Base-by-base conservation (phyloP, 805 yeast species). In the Myxozyma melibiosi region DNA sequence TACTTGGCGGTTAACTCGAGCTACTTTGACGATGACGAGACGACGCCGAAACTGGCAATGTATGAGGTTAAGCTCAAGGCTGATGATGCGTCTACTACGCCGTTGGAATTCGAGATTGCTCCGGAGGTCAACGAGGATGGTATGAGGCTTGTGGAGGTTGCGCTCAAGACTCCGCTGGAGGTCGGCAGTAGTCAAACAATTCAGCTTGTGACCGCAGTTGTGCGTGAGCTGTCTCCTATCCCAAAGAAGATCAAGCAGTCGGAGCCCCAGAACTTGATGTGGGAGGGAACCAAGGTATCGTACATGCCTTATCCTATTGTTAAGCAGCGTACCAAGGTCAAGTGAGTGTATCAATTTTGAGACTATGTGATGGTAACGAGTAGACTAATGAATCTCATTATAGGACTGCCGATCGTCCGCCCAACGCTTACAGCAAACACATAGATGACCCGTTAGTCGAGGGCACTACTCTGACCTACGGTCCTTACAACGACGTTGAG, bases 161-260 rank as follows among this genome's bases (percentile, higher is more conserved):
- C 27, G 7, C 34, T 58, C 30, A 87, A 88, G 11, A 75, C 76
- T 43, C 87, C 94, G 38, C 73, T 91, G 53, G 79, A 85, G 8
- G 88, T 95, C 27, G 81, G 83, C 34, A 78, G 83, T 24, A 72
- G 73, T 31, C 70, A 77, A 44, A 74, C 77, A 35, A 67, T 92
- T 43, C 71, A 74, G 37, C 72, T 85, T 16, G 76, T 81, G 31
- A 72, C 77, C 58, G 80, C 82, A 1, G 74, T 80, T 55, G 76
- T 81, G 31, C 75, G 78, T 55, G 69, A 74, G 34, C 66, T 84
- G 46, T 58, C 65, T 50, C 89, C 97, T 40, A 70, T 80, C 50
- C 97, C 98, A 1, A 78, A 77, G 50, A 73, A 76, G 58, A 81
- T 86, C 40, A 76, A 73, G 16, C 77, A 91, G 74, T 74, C 73